Conservation (phyloP, 78 protist genomes). For the Polysphondylium violaceum region DNA sequence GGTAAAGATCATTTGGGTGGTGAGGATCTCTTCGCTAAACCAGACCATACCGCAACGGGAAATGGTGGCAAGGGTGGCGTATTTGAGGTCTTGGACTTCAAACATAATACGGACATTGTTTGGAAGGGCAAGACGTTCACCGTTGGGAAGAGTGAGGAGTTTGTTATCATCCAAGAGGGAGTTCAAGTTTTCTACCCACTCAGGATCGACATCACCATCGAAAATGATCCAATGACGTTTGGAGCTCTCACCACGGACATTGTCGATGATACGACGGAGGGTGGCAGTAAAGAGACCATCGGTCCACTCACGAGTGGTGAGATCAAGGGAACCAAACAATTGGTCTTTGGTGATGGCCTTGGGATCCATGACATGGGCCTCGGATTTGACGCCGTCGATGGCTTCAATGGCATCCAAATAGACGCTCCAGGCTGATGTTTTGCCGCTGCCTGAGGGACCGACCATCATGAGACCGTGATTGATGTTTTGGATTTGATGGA, state of each 20-base stretch:
- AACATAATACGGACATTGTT: slow-evolving; percentile 95
- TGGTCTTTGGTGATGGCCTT: slow-evolving; percentile 97
- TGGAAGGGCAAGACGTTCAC: slow-evolving; percentile 98
- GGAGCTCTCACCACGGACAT: slow-evolving; percentile 86
- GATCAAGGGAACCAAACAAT: slow-evolving; percentile 96
- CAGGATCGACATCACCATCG: slow-evolving; percentile 99
- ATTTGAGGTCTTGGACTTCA: slow-evolving; percentile 95
- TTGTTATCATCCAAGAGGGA: slow-evolving; percentile 98
- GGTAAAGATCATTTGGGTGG: slow-evolving; percentile 82
- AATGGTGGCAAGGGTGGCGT: slow-evolving; percentile 99
- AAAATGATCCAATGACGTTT: slow-evolving; percentile 97
- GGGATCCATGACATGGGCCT: slow-evolving; percentile 95
- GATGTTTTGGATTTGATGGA: slow-evolving; percentile 91
- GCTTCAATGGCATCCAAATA: slow-evolving; percentile 90
- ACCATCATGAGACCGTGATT: slow-evolving; percentile 98
- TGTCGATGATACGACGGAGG: slow-evolving; percentile 91
- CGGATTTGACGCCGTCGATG: slow-evolving; percentile 51
- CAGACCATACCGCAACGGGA: slow-evolving; percentile 99
- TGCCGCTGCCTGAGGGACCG: slow-evolving; percentile 97
- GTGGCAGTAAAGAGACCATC: slow-evolving; percentile 98
- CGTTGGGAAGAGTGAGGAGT: slow-evolving; percentile 98
- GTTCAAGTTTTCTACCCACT: slow-evolving; percentile 99
- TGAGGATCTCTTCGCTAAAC: slow-evolving; percentile 93
- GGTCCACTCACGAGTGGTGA: slow-evolving; percentile 99
- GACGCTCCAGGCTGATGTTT: slow-evolving; percentile 93